Conservation (phyloP, 371 early-diverging fungal species). For the Rhizopus sp. region DNA sequence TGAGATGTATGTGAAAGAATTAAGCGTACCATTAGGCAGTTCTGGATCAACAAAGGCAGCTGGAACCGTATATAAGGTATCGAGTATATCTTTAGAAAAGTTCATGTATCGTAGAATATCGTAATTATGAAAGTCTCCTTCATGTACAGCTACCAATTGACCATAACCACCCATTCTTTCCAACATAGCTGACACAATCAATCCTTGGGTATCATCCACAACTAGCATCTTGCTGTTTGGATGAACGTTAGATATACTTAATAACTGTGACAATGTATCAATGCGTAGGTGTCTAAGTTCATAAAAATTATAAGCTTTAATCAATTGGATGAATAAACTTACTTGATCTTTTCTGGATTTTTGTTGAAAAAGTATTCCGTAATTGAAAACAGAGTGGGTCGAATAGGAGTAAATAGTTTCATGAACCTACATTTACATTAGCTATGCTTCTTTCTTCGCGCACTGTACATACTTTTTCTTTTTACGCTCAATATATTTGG, state of each 20-base stretch:
- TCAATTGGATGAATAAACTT: conserved; percentile 12
- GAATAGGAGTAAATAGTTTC: conserved; percentile 82
- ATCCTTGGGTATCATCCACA: conserved; percentile 90
- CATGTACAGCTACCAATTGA: conserved; percentile 69
- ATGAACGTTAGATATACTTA: conserved; percentile 81
- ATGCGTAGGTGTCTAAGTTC: conserved; percentile 72
- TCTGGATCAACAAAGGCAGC: conserved; percentile 62
- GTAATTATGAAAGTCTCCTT: conserved; percentile 75
- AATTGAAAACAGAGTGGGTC: conserved; percentile 76
- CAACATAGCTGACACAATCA: conserved; percentile 77
- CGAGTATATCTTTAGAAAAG: conserved; percentile 54
- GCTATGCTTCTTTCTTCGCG: background rate
- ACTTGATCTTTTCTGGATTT: conserved; percentile 82
- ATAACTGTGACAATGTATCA: conserved; percentile 91
- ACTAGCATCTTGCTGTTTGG: conserved; percentile 67
- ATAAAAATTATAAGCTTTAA: background rate
- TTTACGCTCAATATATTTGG: conserved; percentile 94
- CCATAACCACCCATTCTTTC: conserved; percentile 85
- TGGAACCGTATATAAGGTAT: conserved; percentile 67
- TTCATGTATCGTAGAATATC: conserved; percentile 84
- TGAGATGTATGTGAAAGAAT: background rate
- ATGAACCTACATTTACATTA: conserved; percentile 59
- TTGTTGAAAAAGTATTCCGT: conserved; percentile 79
- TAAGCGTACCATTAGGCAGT: conserved; percentile 53
- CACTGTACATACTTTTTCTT: conserved; percentile 73